Percentiles rank a stretch among this genome's conserved stretches.
These are phyloP conservation scores for Moesziomyces sp. DNA, from an alignment of 1,284 basidiomycete species.

Conservation along the genomic window DNA sequence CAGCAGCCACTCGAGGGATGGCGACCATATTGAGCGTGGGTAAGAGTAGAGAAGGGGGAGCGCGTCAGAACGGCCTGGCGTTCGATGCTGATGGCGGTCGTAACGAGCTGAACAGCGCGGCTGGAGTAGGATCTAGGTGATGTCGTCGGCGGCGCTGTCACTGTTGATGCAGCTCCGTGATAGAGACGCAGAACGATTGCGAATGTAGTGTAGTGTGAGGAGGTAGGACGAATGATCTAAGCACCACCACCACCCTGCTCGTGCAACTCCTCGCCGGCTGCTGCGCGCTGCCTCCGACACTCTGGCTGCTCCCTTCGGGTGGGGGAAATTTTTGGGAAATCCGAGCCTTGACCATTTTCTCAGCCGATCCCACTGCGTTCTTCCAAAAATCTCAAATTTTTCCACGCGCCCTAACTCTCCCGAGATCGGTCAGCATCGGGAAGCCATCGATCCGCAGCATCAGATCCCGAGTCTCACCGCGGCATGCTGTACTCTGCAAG, in stretches of 20 bases:
- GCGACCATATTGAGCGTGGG: constrained; percentile 24
- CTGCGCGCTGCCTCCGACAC: too few relatives aligned
- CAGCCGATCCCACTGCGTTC: constrained; percentile 5
- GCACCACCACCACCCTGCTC: background rate
- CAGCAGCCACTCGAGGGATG: constrained; percentile 34
- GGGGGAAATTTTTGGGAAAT: too few relatives aligned
- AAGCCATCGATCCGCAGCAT: too few relatives aligned
- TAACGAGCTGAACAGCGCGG: background rate
- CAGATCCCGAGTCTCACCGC: background rate
- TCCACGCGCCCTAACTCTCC: constrained; percentile 9
- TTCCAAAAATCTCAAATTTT: constrained; percentile 39
- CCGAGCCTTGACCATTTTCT: background rate
- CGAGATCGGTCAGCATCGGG: constrained; percentile 25
- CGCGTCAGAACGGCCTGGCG: background rate
- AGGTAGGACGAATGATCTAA: constrained; percentile 3
- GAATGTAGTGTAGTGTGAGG: too few relatives aligned
- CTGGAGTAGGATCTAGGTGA: background rate
- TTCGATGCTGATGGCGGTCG: background rate
- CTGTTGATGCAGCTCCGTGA: background rate
- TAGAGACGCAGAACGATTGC: background rate
- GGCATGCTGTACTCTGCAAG: too few relatives aligned
- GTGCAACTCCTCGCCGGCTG: too few relatives aligned
- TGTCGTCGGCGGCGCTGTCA: background rate
- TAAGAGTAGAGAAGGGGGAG: background rate
- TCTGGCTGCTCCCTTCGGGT: too few relatives aligned